Evolutionary conservation across 345 rosid genomes (phyloP).

Genomic region (Sapria himalayana): DNA sequence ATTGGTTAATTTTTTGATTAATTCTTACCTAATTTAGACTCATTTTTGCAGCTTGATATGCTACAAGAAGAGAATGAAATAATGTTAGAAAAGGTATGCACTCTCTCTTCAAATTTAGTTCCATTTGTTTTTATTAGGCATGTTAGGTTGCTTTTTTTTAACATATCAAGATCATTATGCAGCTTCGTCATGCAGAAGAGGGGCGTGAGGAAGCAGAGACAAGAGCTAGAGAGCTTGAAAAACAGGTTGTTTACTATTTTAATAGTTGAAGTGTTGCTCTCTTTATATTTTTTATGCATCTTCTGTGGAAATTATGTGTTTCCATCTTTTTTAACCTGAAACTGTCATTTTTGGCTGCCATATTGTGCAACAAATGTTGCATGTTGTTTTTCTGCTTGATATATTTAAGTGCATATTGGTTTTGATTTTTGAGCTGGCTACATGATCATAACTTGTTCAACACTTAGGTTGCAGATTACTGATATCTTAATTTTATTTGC

Average conservation of each 20-base stretch:
- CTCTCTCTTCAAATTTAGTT: slow-evolving; percentile 4
- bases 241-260: slow-evolving; percentile 82
- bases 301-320: too few relatives aligned
- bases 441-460: too few relatives aligned
- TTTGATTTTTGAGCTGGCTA: too few relatives aligned
- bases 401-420: too few relatives aligned
- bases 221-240: slow-evolving; percentile 88
- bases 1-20: slow-evolving; percentile 1
- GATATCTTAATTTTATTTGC: too few relatives aligned
- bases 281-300: too few relatives aligned
- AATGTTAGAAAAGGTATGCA: slow-evolving; percentile 35
- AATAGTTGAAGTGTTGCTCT: too few relatives aligned
- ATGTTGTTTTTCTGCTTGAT: too few relatives aligned
- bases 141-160: slow-evolving; percentile 7
- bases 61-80: slow-evolving; percentile 49
- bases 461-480: too few relatives aligned
- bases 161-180: slow-evolving; percentile 13
- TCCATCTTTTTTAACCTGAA: too few relatives aligned
- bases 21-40: neutral
- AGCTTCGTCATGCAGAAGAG: slow-evolving; percentile 72
- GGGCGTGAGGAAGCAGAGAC: slow-evolving; percentile 76
- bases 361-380: too few relatives aligned
- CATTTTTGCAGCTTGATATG: slow-evolving; percentile 60
- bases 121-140: slow-evolving; percentile 1
- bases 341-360: too few relatives aligned